These are phyloP conservation scores for Ziziphus jujuba DNA, from an alignment of 306 rosid genomes.

Conservation along the genomic window DNA sequence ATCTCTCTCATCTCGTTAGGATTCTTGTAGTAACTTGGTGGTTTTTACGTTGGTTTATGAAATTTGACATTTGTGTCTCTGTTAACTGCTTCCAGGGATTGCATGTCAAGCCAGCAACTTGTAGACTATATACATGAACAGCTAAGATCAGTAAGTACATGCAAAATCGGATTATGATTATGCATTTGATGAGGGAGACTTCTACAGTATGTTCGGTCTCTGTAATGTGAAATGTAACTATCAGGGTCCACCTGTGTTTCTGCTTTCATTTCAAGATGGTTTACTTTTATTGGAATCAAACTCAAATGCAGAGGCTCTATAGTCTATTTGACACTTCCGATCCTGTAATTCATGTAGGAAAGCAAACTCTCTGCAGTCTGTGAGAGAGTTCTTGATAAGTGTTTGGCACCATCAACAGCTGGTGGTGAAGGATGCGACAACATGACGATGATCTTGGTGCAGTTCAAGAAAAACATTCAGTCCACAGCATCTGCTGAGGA, in stretches of 20 bases:
- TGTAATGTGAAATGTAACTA: too few relatives aligned
- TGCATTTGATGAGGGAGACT: too few relatives aligned
- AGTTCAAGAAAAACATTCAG: conserved; percentile 63
- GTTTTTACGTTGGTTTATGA: neutral
- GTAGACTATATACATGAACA: conserved; percentile 81
- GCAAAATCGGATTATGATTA: too few relatives aligned
- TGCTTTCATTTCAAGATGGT: too few relatives aligned
- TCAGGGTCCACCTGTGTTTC: too few relatives aligned
- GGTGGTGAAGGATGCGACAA: conserved; percentile 92
- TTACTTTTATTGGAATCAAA: too few relatives aligned
- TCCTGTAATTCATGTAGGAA: conserved; percentile 52
- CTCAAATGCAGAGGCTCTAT: too few relatives aligned
- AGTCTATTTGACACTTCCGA: conserved; percentile 11
- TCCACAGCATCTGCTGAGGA: conserved; percentile 36
- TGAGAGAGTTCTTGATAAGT: conserved; percentile 77
- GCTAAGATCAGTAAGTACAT: conserved; percentile 50
- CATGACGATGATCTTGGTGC: conserved; percentile 97
- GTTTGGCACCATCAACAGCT: conserved; percentile 89
- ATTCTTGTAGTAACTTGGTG: too few relatives aligned
- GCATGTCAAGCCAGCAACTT: conserved; percentile 95
- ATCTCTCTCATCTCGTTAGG: too few relatives aligned
- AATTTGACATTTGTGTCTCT: conserved; percentile 14
- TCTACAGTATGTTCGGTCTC: too few relatives aligned
- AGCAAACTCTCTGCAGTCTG: conserved; percentile 70
- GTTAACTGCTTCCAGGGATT: conserved; percentile 70